These are phyloP conservation scores for Leccinum ochraceum DNA, from an alignment of 768 basidiomycete species.

Conservation along the genomic window DNA sequence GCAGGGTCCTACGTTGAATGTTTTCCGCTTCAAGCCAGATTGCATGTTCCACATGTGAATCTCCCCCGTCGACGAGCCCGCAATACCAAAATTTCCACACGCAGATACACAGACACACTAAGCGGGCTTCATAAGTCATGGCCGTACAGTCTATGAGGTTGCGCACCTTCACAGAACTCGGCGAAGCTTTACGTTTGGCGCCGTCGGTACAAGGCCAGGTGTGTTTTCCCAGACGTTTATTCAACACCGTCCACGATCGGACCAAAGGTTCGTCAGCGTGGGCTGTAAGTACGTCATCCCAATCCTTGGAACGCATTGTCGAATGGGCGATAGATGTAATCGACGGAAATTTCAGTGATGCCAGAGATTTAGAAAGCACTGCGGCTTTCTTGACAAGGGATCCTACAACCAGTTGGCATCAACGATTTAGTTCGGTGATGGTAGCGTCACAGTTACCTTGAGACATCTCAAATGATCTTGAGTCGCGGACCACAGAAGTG, in stretches of 20 bases:
- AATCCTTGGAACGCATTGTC: conserved; percentile 82
- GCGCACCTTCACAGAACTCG: conserved; percentile 73
- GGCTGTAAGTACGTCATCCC: conserved; percentile 95
- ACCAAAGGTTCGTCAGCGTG: conserved; percentile 83
- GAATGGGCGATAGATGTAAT: conserved; percentile 80
- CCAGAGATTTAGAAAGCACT: conserved; percentile 71
- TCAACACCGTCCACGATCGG: conserved; percentile 84
- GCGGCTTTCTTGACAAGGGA: conserved; percentile 82
- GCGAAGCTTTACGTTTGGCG: conserved; percentile 44
- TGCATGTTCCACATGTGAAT: conserved; percentile 98
- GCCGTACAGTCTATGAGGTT: background rate
- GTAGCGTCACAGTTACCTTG: conserved; percentile 61
- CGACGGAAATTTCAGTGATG: conserved; percentile 82
- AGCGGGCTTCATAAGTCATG: background rate
- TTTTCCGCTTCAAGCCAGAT: conserved; percentile 82
- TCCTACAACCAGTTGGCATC: conserved; percentile 46
- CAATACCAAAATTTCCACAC: conserved; percentile 95
- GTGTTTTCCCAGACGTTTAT: conserved; percentile 80
- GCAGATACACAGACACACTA: conserved; percentile 88
- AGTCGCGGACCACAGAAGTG: conserved; percentile 93
- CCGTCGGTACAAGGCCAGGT: conserved; percentile 59
- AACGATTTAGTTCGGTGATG: background rate
- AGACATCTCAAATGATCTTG: conserved; percentile 90
- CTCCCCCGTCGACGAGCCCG: conserved; percentile 74
- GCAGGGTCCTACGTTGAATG: conserved; percentile 66